Evolutionary conservation across 2,329 filamentous ascomycete species (phyloP), one percentile per base, ranked within the genome.

Genomic region (Ophioceras dolichostomum): DNA sequence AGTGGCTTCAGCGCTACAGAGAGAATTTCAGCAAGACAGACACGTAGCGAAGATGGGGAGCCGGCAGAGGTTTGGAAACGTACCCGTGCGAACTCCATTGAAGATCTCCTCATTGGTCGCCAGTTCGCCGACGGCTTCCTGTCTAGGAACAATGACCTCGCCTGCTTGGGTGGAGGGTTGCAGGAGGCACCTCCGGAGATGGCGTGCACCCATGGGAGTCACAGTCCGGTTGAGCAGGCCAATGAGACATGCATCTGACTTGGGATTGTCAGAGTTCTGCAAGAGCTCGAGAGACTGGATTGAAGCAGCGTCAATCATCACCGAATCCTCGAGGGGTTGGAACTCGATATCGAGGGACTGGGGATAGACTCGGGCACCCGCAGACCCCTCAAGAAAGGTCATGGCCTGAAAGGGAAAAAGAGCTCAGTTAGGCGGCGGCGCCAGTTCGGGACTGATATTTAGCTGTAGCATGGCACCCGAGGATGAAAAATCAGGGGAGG

Each of bases 231-330:
- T 93, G 32, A 98, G 60, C 0, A 96, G 57, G 0, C 88, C 88
- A 44, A 88, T 89, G 0, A 98, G 63, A 45, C 81, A 89, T 28
- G 89, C 76, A 44, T 78, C 84, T 0, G 87, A 94, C 46, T 82
- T 87, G 1, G 76, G 51, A 46, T 81, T 78, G 10, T 83, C 78
- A 0, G 88, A 53, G 46, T 95, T 98, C 49, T 94, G 86, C 19
- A 96, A 82, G 5, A 98, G 68, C 54, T 98, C 91, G 3, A 98
- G 65, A 0, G 86, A 86, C 27, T 79, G 72, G 20, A 95, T 85
- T 0, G 88, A 94, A 1, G 85, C 81, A 3, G 91, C 69, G 49
- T 95, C 89, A 47, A 96, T 93, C 73, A 94, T 85, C 88, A 96
- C 94, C 1, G 86, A 84, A 18, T 89, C 83, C 52, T 94, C 84